Conservation (phyloP, 2,329 filamentous ascomycete genomes). For the Metarhizium album region DNA sequence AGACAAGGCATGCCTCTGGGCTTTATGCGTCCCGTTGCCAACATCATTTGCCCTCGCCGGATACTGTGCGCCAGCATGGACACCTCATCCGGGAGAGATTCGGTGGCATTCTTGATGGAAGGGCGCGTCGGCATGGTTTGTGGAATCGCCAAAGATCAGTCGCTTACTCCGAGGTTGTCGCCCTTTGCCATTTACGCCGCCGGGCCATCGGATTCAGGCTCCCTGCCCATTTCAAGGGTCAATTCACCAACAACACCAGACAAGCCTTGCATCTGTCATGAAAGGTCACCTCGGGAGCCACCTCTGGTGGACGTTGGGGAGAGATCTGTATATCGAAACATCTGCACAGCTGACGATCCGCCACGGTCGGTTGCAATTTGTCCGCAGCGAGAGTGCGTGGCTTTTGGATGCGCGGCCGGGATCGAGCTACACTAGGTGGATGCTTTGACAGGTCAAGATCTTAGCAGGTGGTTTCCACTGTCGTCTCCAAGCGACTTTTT, state of each 20-base stretch:
- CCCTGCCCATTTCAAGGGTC: not conserved
- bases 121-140: constrained; percentile 51
- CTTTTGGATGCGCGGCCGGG: constrained; percentile 51
- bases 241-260: not conserved
- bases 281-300: constrained; percentile 10
- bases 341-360: constrained; percentile 51
- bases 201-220: constrained; percentile 5
- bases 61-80: constrained; percentile 54
- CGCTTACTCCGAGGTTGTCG: constrained; percentile 4
- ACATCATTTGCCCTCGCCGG: constrained; percentile 43
- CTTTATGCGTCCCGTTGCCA: constrained; percentile 34
- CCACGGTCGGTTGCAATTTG: constrained; percentile 56
- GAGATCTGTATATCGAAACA: constrained; percentile 27
- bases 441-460: constrained; percentile 33
- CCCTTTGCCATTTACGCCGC: not conserved
- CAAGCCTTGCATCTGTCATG: constrained; percentile 15
- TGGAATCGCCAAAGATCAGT: constrained; percentile 30
- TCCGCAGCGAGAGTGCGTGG: constrained; percentile 52
- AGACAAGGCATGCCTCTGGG: constrained; percentile 14
- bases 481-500: constrained; percentile 42
- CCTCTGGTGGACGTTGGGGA: constrained; percentile 22
- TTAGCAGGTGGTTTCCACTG: constrained; percentile 45
- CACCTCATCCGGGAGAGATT: constrained; percentile 41
- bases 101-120: constrained; percentile 48
- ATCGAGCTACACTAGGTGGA: constrained; percentile 53